Base-by-base conservation (phyloP, 208 protist species). In the Trypanosoma melophagium region DNA sequence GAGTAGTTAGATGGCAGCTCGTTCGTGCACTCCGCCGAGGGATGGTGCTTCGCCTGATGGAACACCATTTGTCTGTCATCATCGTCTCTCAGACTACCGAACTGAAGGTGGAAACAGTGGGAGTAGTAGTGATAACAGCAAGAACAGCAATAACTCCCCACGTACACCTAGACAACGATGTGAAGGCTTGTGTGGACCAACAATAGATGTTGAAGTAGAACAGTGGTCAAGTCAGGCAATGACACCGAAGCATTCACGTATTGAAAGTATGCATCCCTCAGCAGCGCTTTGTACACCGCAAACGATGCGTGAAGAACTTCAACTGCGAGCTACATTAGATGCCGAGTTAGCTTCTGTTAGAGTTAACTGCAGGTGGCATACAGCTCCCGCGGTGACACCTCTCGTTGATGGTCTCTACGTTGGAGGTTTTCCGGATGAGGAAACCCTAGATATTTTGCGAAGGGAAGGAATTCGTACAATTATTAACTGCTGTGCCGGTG, bases 401-500 rank as follows among this genome's bases (percentile, higher is more conserved):
- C 69, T 90, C 13, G 71, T 82, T 0, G 56, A 74, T 14, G 73
- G 76, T 53, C 80, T 96, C 13, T 92, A 87, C 71, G 63, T 96
- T 21, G 90, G 90, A n/a, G 84, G 85, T 54, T 82, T 80, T 68
- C 90, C 90, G 12, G 84, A 92, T 44, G 70, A 76, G 7, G 72
- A 84, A 57, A 87, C 79, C 25, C 47, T 92, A 53, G 66, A 75
- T 42, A 57, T 77, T 44, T 75, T 96, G 50, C 72, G 78, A 16
- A 50, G 68, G 22, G 50, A 83, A 47, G 80, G 83, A 7, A 61
- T 96, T 7, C 56, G 72, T 17, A 69, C 86, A 56, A 89, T 96
- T 67, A 72, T 96, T 31, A 96, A 93, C 69, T 93, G 85, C 66
- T 92, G 84, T 74, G 77, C 77, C 7, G 72, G 80, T 50, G 90